Evolutionary conservation across 108 stramenopile species (phyloP), one percentile per base, ranked within the genome.

Genomic region (Schizochytrium sp.): DNA sequence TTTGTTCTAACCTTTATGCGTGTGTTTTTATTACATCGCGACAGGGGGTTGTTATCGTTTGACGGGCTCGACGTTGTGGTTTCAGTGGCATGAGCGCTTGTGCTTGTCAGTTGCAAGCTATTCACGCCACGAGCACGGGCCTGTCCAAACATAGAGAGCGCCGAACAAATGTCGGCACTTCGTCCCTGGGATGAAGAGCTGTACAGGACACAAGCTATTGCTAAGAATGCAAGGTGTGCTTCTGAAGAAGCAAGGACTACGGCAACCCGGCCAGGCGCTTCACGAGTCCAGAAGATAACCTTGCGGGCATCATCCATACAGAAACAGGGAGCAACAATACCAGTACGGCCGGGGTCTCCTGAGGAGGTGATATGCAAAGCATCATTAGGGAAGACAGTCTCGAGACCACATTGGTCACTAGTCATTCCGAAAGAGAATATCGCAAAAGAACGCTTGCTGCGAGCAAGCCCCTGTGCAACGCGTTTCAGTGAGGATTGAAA

Each of bases 351-450:
- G 5, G 53, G 76, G 53, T 83, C 76, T 17, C 15, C 76, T 5
- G 76, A 55, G 10, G 76, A 55, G 3, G 19, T n/a, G 59, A 83
- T n/a, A 83, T 55, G 53, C 12, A 83, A n/a, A 13, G 55, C 5
- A 5, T 53, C 47, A 5, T 7, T 5, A 50, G 50, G 28, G 47
- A 55, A 83, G 76, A 83, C 53, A 0, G 50, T 7, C 15, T 12
- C 47, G 28, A 49, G 50, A 53, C 44, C 64, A 44, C 64, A 69
- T 7, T 8, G 44, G 64, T 38, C 44, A 53, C 5, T 53, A 12
- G 50, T 83, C 76, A 83, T 10, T 46, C 76, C 76, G 40, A 83
- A 83, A 40, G 50, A 55, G 28, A 83, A 83, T n/a, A 83, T 53
- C 53, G 49, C 53, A 2, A 55, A 83, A n/a, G 38, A 38, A 13